A percentile compares a stretch with the other conserved stretches of the same genome.
Conservation (phyloP, 129 eudicot species). For the Flaveria linearis region DNA sequence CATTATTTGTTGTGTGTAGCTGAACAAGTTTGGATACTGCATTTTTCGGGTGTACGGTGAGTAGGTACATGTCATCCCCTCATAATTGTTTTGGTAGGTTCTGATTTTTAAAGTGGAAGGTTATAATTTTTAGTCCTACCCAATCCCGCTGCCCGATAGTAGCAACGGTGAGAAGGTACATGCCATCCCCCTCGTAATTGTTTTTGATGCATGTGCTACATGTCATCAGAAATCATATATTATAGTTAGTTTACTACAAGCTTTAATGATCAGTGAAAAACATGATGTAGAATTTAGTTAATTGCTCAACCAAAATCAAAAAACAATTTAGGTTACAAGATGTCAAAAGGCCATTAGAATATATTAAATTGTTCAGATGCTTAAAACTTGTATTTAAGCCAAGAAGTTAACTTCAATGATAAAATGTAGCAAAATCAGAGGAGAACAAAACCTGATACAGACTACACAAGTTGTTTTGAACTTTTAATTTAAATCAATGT, state of each 20-base stretch:
- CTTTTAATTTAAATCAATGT: background rate
- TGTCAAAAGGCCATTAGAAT: background rate
- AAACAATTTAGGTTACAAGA: background rate
- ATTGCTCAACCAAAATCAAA: background rate
- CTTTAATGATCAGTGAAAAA: background rate
- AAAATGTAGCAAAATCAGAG: background rate
- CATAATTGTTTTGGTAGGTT: background rate
- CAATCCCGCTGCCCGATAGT: background rate
- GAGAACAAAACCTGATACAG: background rate
- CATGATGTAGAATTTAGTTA: background rate
- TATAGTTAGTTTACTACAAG: background rate
- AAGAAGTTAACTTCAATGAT: too few species aligned
- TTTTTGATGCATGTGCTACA: background rate
- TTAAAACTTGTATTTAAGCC: background rate
- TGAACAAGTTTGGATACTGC: background rate
- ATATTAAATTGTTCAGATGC: background rate
- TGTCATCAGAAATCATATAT: background rate
- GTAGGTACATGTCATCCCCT: background rate
- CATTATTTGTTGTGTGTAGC: background rate
- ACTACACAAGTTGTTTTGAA: background rate
- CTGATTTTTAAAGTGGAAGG: too few species aligned
- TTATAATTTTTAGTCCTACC: too few species aligned
- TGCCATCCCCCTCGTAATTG: too few species aligned
- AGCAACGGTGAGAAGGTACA: background rate
- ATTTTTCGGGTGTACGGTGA: background rate